Conservation (phyloP, 441 rosid genomes). For the Corymbia citriodora region DNA sequence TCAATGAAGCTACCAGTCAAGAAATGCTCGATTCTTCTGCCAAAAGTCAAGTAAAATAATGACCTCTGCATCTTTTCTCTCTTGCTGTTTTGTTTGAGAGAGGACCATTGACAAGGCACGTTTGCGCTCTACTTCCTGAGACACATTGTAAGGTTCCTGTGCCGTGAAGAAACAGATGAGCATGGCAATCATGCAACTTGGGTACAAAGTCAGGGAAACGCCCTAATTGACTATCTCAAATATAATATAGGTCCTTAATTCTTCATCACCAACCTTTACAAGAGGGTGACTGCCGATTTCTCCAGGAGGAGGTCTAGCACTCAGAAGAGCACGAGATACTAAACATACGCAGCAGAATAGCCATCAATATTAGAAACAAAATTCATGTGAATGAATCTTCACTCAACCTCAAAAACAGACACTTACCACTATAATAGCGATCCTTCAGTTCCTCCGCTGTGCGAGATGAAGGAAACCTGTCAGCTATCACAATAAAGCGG, state of each 20-base stretch:
- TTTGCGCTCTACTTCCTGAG: slow-evolving; percentile 79
- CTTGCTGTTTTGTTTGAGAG: slow-evolving; percentile 91
- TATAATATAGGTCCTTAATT: background rate
- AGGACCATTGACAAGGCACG: slow-evolving; percentile 86
- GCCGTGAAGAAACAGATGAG: background rate
- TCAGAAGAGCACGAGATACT: slow-evolving; percentile 69
- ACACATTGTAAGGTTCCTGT: slow-evolving; percentile 72
- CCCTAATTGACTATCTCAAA: background rate
- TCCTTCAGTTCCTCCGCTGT: slow-evolving; percentile 84
- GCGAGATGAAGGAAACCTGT: slow-evolving; percentile 58
- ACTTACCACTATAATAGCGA: slow-evolving; percentile 82
- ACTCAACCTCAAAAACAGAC: background rate
- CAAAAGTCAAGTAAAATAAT: background rate
- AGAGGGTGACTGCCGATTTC: slow-evolving; percentile 76
- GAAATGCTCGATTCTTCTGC: background rate
- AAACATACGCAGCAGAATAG: slow-evolving; percentile 15
- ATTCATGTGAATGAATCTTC: background rate
- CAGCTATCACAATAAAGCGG: slow-evolving; percentile 74
- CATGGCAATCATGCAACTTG: background rate
- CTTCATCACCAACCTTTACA: slow-evolving; percentile 45
- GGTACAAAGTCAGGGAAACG: background rate
- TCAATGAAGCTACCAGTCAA: background rate
- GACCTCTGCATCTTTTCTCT: slow-evolving; percentile 92
- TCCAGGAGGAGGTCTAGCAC: slow-evolving; percentile 72
- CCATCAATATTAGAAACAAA: background rate